A percentile compares a stretch with the other conserved stretches of the same genome.
phyloP scores from a whole-genome alignment of 805 yeast species.

The Lachancea meyersii region DNA sequence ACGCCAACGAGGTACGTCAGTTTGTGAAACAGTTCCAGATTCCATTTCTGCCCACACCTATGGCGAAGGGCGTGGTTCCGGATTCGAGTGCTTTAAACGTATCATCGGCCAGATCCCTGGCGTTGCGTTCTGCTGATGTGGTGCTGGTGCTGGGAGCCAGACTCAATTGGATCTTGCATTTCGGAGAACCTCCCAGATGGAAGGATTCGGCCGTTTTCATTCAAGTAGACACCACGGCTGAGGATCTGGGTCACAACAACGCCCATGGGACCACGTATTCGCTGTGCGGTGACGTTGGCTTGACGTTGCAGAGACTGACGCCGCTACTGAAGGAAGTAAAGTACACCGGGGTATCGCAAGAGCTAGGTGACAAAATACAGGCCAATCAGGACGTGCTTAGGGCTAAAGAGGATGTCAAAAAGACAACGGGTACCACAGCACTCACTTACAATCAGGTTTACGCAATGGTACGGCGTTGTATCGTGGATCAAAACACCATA shows the following conservation, averaged over 20 bases:
- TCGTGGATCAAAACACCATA: constrained; percentile 35
- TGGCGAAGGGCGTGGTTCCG: constrained; percentile 67
- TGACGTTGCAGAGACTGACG: constrained; percentile 36
- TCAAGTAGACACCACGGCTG: constrained; percentile 50
- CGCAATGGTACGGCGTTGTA: constrained; percentile 39
- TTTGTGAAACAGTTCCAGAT: constrained; percentile 40
- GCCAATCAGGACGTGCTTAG: constrained; percentile 22
- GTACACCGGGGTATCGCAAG: constrained; percentile 11
- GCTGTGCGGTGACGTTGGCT: constrained; percentile 49
- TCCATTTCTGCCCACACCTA: constrained; percentile 67
- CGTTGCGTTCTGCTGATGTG: constrained; percentile 51
- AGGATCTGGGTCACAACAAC: constrained; percentile 47
- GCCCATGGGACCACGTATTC: constrained; percentile 35
- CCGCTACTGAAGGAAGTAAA: constrained; percentile 19
- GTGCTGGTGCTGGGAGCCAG: constrained; percentile 59
- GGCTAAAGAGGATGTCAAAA: constrained; percentile 35
- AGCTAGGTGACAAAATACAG: constrained; percentile 13
- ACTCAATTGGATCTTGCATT: constrained; percentile 68
- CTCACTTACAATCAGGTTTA: constrained; percentile 52
- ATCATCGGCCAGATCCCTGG: constrained; percentile 60
- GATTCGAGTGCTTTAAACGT: constrained; percentile 45
- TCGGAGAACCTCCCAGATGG: constrained; percentile 55
- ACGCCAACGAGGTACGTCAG: constrained; percentile 34
- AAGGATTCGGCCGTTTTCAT: constrained; percentile 41
- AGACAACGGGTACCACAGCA: constrained; percentile 20